Conservation (phyloP, 306 rosid species). For the Dryas octopetala region DNA sequence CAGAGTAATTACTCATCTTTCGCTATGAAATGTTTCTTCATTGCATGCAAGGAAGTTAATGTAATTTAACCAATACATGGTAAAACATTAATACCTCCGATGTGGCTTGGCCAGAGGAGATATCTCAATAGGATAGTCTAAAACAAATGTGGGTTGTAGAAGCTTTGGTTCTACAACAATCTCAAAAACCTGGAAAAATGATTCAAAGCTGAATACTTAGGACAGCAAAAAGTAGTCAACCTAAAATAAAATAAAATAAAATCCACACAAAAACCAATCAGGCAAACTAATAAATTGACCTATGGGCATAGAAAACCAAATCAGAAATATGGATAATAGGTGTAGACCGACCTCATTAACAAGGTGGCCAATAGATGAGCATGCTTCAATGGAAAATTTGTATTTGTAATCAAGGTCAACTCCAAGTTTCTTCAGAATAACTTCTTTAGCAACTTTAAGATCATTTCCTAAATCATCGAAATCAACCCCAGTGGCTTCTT, state of each 20-base stretch:
- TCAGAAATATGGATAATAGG: slow-evolving; percentile 13
- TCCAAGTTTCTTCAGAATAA: slow-evolving; percentile 53
- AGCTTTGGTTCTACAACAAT: slow-evolving; percentile 84
- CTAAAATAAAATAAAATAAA: slow-evolving; percentile 29
- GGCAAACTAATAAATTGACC: neutral
- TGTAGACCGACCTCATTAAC: slow-evolving; percentile 71
- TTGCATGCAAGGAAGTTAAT: neutral
- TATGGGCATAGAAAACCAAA: neutral
- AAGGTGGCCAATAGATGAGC: slow-evolving; percentile 78
- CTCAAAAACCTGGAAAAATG: slow-evolving; percentile 74
- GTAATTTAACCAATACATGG: slow-evolving; percentile 3
- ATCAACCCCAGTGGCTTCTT: slow-evolving; percentile 73
- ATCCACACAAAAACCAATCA: neutral
- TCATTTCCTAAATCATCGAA: slow-evolving; percentile 62
- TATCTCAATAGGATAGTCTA: slow-evolving; percentile 95
- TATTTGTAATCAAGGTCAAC: slow-evolving; percentile 63
- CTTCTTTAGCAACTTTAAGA: slow-evolving; percentile 68
- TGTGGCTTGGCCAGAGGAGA: slow-evolving; percentile 98
- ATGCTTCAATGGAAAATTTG: slow-evolving; percentile 64
- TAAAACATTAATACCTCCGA: slow-evolving; percentile 57
- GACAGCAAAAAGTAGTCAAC: slow-evolving; percentile 16
- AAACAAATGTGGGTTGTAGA: slow-evolving; percentile 92
- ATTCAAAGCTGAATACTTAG: slow-evolving; percentile 18
- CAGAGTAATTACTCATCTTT: no score
- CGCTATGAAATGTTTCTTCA: no score